phyloP scores from a whole-genome alignment of 169 alveolate genomes.

The Eimeria sp. region DNA sequence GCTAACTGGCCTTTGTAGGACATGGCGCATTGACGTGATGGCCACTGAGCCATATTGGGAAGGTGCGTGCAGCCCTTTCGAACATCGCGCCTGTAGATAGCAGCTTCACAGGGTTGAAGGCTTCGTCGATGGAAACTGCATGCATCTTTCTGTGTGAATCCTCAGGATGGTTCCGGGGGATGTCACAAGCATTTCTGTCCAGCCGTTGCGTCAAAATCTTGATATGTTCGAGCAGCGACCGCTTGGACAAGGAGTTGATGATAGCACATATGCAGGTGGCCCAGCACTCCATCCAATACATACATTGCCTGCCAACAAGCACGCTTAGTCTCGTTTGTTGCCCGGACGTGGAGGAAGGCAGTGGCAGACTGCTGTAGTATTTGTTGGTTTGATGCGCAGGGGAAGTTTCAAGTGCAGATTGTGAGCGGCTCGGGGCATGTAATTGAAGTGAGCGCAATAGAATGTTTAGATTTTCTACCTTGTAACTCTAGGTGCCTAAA shows the following conservation, averaged over 20 bases:
- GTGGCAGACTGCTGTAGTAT: not conserved
- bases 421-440: constrained; percentile 92
- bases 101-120: not conserved
- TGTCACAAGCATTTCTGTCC: constrained; percentile 90
- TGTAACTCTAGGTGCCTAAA: not conserved
- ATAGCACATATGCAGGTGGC: constrained; percentile 92
- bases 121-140: not conserved
- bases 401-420: constrained; percentile 93
- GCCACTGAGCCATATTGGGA: constrained; percentile 92
- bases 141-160: not conserved
- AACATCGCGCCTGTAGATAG: not conserved
- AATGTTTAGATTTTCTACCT: not conserved
- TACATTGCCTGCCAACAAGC: constrained; percentile 3
- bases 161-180: constrained; percentile 94
- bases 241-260: constrained; percentile 94
- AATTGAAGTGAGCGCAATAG: constrained; percentile 86
- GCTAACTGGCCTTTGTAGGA: constrained; percentile 73
- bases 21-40: constrained; percentile 92
- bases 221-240: constrained; percentile 92
- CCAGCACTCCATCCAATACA: not conserved
- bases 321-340: not conserved
- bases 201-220: constrained; percentile 90
- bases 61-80: constrained; percentile 25
- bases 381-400: constrained; percentile 81
- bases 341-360: not conserved